Base-by-base conservation (phyloP, 1,139 yeast species). In the Geotrichum histeridarum region DNA sequence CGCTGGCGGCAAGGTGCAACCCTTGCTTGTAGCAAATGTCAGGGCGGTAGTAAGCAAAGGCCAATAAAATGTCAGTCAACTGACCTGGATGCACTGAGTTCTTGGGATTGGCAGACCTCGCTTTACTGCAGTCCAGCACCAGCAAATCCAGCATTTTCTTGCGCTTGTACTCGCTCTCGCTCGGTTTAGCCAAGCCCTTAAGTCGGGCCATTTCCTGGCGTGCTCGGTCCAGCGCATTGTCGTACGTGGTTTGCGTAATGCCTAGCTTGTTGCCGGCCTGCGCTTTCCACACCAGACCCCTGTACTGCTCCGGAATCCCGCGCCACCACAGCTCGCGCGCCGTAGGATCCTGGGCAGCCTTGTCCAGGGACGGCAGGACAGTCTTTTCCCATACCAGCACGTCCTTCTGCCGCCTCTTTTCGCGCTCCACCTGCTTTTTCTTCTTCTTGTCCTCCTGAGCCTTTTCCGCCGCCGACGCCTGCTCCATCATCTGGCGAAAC, bases 271-370 rank as follows among this genome's bases (percentile, higher is more conserved):
- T 73, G 11, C 80, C 79, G 36, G 78, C 69, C 51, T 73, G 74
- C 50, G 67, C 67, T 58, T 70, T 67, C 91, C 91, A 84, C 4
- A 83, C 71, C 12, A 67, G 66, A 8, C 73, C 67, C 47, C 91
- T 70, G 15, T 76, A 64, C 39, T 66, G 63, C n/a, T 70, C 56
- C 2, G 88, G 84, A 1, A 84, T 67, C 1, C 88, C 88, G 51
- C 87, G 70, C 88, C 89, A 84, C 79, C 84, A 81, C 56, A 82
- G 69, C 54, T 80, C 83, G 53, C 83, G 72, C 4, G 77, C 71
- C 18, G 70, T 63, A 0, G 79, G 70, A 8, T 70, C 63, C 50
- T 69, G 66, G 9, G 77, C 63, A 44, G 71, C 69, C 9, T 63
- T 57, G 31, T 67, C 64, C 56, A 75, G 62, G n/a, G 42, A 22